phyloP scores from a whole-genome alignment of 192 early-diverging fungal species.

The Rhizophagus prolifer region DNA sequence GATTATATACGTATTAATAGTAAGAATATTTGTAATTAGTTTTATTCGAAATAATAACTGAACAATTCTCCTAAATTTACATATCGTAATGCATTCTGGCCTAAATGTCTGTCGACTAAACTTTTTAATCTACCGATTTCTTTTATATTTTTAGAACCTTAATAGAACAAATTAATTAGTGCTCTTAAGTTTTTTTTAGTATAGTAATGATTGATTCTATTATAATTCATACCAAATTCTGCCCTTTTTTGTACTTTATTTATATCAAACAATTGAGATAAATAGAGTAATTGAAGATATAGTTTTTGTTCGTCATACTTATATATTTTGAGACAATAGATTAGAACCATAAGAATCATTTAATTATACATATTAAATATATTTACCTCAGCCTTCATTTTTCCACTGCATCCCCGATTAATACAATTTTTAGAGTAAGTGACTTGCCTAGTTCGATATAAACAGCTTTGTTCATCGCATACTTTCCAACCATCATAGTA shows the following conservation, averaged over 20 bases:
- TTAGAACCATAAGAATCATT: too few relatives aligned
- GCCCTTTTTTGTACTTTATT: not conserved
- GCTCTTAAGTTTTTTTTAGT: too few relatives aligned
- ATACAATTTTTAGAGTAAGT: conserved; percentile 69
- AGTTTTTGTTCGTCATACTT: not conserved
- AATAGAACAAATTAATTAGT: not conserved
- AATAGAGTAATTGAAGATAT: not conserved
- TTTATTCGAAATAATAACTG: too few relatives aligned
- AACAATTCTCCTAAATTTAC: not conserved
- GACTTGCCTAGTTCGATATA: conserved; percentile 60
- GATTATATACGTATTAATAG: too few relatives aligned
- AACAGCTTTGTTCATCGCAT: conserved; percentile 82
- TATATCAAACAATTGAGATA: not conserved
- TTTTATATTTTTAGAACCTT: not conserved
- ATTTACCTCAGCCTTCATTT: conserved; percentile 61
- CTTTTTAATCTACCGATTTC: not conserved
- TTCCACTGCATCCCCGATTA: conserved; percentile 65
- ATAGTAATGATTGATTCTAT: not conserved
- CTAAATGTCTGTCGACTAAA: not conserved
- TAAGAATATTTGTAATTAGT: too few relatives aligned
- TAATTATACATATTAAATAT: too few relatives aligned
- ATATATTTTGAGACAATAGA: not conserved
- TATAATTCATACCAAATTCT: not conserved
- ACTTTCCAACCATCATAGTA: conserved; percentile 74
- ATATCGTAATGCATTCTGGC: not conserved